Conservation (phyloP, 306 rosid species). For the Sophora flavescens region DNA sequence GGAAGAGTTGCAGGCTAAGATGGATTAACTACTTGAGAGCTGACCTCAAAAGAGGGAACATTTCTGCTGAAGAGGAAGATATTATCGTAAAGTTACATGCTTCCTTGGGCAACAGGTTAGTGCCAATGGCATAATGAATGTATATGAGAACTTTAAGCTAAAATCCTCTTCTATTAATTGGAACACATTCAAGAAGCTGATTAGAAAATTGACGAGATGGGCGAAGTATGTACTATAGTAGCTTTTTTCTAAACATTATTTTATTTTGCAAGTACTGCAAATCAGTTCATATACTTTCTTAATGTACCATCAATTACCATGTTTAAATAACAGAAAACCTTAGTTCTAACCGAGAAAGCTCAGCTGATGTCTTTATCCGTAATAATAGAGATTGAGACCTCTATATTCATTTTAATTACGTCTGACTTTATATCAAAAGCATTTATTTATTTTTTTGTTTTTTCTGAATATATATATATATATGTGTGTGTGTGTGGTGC, state of each 20-base stretch:
- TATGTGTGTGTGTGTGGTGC: too few relatives aligned
- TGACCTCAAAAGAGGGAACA: constrained; percentile 87
- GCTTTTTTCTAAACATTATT: not conserved
- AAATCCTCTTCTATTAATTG: not conserved
- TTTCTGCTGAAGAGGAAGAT: constrained; percentile 78
- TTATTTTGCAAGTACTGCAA: not conserved
- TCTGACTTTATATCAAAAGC: too few relatives aligned
- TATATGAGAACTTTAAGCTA: not conserved
- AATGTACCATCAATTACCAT: not conserved
- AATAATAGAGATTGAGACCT: too few relatives aligned
- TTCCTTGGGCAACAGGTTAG: constrained; percentile 82
- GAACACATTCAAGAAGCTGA: not conserved
- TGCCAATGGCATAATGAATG: not conserved
- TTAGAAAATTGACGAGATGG: not conserved
- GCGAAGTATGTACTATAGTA: too few relatives aligned
- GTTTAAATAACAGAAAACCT: not conserved
- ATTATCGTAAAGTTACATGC: constrained; percentile 72
- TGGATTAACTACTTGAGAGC: constrained; percentile 90
- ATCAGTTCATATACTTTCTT: not conserved
- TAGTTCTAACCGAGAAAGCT: not conserved
- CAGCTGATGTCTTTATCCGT: constrained; percentile 3
- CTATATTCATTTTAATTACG: too few relatives aligned
- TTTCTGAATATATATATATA: too few relatives aligned
- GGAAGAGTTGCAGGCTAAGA: constrained; percentile 88
- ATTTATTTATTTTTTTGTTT: too few relatives aligned